A percentile compares a stretch with the other conserved stretches of the same genome.
Evolutionary conservation across 495 filamentous ascomycete genomes (phyloP).

Genomic region (Hypomontagnella monticulosa): DNA sequence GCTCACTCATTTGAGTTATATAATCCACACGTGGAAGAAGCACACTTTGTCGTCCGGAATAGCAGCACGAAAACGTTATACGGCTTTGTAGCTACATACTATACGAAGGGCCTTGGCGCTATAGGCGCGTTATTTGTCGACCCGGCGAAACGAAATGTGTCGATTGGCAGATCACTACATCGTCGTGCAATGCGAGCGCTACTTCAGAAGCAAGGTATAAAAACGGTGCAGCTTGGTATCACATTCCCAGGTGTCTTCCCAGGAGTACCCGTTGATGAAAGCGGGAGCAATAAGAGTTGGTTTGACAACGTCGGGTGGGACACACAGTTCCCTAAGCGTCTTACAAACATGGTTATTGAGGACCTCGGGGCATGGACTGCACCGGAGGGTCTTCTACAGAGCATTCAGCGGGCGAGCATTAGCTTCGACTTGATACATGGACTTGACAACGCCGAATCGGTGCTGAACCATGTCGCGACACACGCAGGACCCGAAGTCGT

Average conservation of each 20-base stretch:
- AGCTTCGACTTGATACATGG: conserved; percentile 85
- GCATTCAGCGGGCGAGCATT: conserved; percentile 71
- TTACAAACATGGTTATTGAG: conserved; percentile 69
- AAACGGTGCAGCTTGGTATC: conserved; percentile 80
- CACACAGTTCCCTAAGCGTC: conserved; percentile 59
- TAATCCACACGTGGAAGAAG: conserved; percentile 72
- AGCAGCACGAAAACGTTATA: conserved; percentile 87
- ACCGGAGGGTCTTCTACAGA: conserved; percentile 76
- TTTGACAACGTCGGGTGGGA: conserved; percentile 61
- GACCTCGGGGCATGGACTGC: conserved; percentile 77
- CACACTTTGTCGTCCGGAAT: conserved; percentile 91
- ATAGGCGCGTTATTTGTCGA: conserved; percentile 87
- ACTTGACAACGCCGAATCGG: conserved; percentile 75
- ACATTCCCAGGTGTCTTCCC: conserved; percentile 81
- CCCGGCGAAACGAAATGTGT: conserved; percentile 80
- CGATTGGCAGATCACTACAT: conserved; percentile 86
- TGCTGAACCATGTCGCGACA: conserved; percentile 78
- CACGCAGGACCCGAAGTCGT: conserved; percentile 82
- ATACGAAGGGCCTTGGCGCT: conserved; percentile 76
- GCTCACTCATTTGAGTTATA: conserved; percentile 78
- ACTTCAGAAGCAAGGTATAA: conserved; percentile 70
- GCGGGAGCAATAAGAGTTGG: conserved; percentile 64
- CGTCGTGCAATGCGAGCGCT: conserved; percentile 77
- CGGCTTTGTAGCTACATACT: conserved; percentile 90
- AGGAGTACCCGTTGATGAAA: conserved; percentile 72